Conservation (phyloP, 495 filamentous ascomycete species). For the Paragyromitra xinjiangensis region DNA sequence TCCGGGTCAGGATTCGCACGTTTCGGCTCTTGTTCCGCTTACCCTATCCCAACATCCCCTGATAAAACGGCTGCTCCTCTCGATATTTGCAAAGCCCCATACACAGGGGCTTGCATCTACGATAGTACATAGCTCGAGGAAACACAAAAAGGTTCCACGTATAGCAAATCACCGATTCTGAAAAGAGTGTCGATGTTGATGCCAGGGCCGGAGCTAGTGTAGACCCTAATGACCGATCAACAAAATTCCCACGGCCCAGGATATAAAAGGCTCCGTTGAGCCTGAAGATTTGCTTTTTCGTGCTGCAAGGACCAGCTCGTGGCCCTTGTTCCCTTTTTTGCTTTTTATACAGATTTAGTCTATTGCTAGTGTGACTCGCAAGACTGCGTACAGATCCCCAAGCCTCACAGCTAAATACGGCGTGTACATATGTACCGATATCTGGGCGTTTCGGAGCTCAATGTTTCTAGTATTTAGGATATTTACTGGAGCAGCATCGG, state of each 20-base stretch:
- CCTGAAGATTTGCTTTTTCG: slow-evolving; percentile 40
- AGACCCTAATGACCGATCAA: slow-evolving; percentile 44
- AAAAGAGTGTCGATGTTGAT: slow-evolving; percentile 21
- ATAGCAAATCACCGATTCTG: slow-evolving; percentile 40
- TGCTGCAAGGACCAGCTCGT: slow-evolving; percentile 50
- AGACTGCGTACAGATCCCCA: slow-evolving; percentile 21
- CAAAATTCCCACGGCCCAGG: slow-evolving; percentile 39
- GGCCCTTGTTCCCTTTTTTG: slow-evolving; percentile 32
- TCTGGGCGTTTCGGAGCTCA: not conserved
- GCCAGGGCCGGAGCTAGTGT: slow-evolving; percentile 13
- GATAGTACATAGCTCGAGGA: slow-evolving; percentile 38
- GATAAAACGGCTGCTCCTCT: slow-evolving; percentile 48
- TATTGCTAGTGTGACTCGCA: slow-evolving; percentile 40
- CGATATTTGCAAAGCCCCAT: slow-evolving; percentile 39
- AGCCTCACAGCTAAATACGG: slow-evolving; percentile 9
- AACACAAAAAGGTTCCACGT: slow-evolving; percentile 38
- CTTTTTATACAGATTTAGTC: slow-evolving; percentile 39
- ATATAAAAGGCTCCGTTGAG: slow-evolving; percentile 44
- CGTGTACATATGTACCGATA: slow-evolving; percentile 25
- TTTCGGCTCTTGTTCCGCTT: slow-evolving; percentile 51
- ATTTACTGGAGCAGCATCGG: slow-evolving; percentile 28
- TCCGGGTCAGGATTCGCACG: slow-evolving; percentile 37
- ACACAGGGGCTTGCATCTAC: slow-evolving; percentile 36
- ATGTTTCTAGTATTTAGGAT: slow-evolving; percentile 30
- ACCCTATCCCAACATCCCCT: slow-evolving; percentile 50